Conservation (phyloP, 495 filamentous ascomycete genomes). For the Neurospora africana region DNA sequence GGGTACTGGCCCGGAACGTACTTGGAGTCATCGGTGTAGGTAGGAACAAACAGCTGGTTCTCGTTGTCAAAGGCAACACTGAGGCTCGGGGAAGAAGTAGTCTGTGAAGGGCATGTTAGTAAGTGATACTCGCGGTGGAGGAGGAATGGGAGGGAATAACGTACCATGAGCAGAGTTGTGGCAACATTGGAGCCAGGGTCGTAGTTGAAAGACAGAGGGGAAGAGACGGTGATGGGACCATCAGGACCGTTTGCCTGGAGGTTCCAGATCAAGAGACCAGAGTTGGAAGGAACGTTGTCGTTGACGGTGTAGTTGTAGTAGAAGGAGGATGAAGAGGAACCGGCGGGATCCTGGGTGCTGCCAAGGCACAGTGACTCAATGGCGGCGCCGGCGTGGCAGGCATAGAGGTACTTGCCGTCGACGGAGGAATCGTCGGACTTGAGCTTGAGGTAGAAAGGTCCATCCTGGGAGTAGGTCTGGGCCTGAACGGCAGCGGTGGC, state of each 20-base stretch:
- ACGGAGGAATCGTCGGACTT: slow-evolving; percentile 19
- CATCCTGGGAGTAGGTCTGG: slow-evolving; percentile 26
- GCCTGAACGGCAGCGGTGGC: slow-evolving; percentile 23
- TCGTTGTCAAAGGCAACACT: slow-evolving; percentile 35
- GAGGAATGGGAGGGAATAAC: slow-evolving; percentile 27
- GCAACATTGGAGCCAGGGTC: slow-evolving; percentile 42
- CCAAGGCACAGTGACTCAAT: slow-evolving; percentile 42
- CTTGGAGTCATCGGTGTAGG: slow-evolving; percentile 34
- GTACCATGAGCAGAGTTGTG: slow-evolving; percentile 22
- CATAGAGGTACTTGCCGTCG: slow-evolving; percentile 27
- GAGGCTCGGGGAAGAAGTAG: slow-evolving; percentile 2
- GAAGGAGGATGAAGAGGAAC: slow-evolving; percentile 7
- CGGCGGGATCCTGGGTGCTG: slow-evolving; percentile 7
- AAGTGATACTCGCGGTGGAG: slow-evolving; percentile 38
- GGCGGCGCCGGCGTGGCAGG: slow-evolving; percentile 48
- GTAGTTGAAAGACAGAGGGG: slow-evolving; percentile 30
- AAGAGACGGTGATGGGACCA: slow-evolving; percentile 23
- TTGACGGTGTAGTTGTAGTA: slow-evolving; percentile 32
- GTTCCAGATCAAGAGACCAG: slow-evolving; percentile 33
- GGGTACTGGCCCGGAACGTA: slow-evolving; percentile 11
- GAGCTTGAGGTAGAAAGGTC: slow-evolving; percentile 33
- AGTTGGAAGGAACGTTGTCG: slow-evolving; percentile 13
- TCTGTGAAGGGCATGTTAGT: slow-evolving; percentile 21
- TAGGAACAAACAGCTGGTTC: slow-evolving; percentile 31
- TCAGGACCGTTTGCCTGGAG: slow-evolving; percentile 17